These are phyloP conservation scores for Pichia sp. DNA, from an alignment of 1,139 yeast species.

Conservation along the genomic window DNA sequence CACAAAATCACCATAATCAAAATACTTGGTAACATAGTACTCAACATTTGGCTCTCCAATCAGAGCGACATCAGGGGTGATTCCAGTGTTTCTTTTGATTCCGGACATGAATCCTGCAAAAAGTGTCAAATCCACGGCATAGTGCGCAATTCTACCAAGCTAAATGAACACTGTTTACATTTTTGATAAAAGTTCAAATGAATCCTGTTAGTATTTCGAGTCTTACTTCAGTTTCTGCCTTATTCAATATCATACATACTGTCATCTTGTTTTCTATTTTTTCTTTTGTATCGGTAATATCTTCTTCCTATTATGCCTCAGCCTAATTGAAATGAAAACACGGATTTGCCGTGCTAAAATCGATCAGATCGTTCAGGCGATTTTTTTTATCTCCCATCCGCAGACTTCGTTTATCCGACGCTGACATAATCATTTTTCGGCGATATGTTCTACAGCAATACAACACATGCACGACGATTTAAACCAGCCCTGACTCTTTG, in stretches of 20 bases:
- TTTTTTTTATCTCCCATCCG: background rate
- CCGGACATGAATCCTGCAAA: slow-evolving; percentile 87
- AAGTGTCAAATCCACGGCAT: slow-evolving; percentile 67
- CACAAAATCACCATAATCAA: slow-evolving; percentile 80
- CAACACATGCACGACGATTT: too few relatives aligned
- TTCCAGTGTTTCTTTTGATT: slow-evolving; percentile 80
- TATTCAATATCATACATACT: background rate
- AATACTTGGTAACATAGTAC: slow-evolving; percentile 59
- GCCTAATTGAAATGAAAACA: background rate
- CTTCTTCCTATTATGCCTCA: background rate
- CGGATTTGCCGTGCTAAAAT: background rate
- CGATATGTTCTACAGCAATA: background rate
- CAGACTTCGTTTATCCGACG: background rate
- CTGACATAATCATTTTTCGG: background rate
- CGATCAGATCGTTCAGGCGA: background rate
- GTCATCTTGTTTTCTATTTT: background rate
- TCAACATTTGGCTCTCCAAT: slow-evolving; percentile 48
- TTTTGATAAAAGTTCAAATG: background rate
- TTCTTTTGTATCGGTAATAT: too few relatives aligned
- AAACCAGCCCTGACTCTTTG: too few relatives aligned
- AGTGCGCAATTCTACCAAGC: slow-evolving; percentile 50
- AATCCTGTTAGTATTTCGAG: background rate
- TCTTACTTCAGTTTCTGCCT: background rate
- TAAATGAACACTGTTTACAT: background rate
- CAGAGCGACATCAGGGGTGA: slow-evolving; percentile 45